Conservation (phyloP, 352 stramenopile species). For the Albugo laibachii region DNA sequence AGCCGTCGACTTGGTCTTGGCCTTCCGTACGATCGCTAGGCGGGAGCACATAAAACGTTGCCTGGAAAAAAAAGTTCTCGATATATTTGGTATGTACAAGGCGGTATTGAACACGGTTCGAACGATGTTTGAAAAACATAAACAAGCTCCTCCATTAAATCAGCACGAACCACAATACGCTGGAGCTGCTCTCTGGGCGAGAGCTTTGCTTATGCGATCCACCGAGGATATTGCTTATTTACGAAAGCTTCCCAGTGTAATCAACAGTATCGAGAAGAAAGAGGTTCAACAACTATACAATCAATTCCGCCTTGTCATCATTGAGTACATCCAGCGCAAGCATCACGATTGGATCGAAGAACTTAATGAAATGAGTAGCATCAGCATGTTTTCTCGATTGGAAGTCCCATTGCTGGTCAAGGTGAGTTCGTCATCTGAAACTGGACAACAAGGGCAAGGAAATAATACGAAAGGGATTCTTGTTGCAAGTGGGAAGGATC, state of each 20-base stretch:
- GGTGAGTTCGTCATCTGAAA: conserved; percentile 8
- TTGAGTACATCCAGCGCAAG: conserved; percentile 80
- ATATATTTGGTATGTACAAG: conserved; percentile 86
- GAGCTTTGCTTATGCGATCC: conserved; percentile 59
- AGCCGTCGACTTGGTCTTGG: conserved; percentile 82
- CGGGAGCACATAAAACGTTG: conserved; percentile 85
- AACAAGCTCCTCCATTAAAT: conserved; percentile 57
- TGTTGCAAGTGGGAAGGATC: conserved; percentile 1
- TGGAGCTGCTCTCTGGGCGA: conserved; percentile 83
- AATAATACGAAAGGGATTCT: conserved; percentile 10
- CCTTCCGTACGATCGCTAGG: conserved; percentile 86
- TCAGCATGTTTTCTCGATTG: conserved; percentile 56
- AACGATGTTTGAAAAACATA: conserved; percentile 86
- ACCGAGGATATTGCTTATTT: conserved; percentile 58
- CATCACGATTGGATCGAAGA: conserved; percentile 84
- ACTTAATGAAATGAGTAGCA: conserved; percentile 53
- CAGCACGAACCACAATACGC: conserved; percentile 84
- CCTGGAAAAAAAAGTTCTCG: conserved; percentile 84
- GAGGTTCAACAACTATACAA: conserved; percentile 60
- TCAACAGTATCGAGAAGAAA: conserved; percentile 53
- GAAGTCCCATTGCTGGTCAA: conserved; percentile 80
- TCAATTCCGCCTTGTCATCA: conserved; percentile 56
- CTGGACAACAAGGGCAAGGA: conserved; percentile 2
- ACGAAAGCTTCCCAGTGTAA: conserved; percentile 42
- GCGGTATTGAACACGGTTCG: conserved; percentile 44